Conservation (phyloP, 2,329 filamentous ascomycete genomes). For the Colletotrichum plurivorum region DNA sequence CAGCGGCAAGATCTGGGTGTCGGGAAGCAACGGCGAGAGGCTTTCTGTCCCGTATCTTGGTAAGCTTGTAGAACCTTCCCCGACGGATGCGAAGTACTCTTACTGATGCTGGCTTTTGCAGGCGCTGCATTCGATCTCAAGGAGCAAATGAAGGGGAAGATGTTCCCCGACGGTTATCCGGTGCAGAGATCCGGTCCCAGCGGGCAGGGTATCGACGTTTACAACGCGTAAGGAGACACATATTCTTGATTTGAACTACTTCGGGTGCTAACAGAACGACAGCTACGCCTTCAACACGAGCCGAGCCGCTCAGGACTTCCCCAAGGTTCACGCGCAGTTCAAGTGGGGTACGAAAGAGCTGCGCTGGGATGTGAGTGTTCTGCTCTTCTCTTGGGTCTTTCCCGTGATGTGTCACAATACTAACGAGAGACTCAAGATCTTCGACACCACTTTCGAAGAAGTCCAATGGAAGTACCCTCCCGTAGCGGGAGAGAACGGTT, state of each 20-base stretch:
- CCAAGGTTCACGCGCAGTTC: slow-evolving; percentile 35
- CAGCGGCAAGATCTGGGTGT: slow-evolving; percentile 51
- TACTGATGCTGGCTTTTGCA: neutral
- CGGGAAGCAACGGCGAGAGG: slow-evolving; percentile 48
- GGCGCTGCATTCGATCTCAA: slow-evolving; percentile 37
- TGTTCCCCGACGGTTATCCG: slow-evolving; percentile 30
- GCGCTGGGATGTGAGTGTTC: slow-evolving; percentile 38
- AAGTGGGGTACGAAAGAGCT: slow-evolving; percentile 40
- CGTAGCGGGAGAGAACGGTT: slow-evolving; percentile 45
- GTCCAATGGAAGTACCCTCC: slow-evolving; percentile 47
- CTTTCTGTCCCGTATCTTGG: slow-evolving; percentile 52
- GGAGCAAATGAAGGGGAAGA: slow-evolving; percentile 18
- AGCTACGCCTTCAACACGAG: slow-evolving; percentile 38
- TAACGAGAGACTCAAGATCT: slow-evolving; percentile 41
- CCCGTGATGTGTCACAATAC: no score
- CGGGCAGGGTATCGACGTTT: slow-evolving; percentile 19
- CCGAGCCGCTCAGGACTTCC: slow-evolving; percentile 42
- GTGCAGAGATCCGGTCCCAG: slow-evolving; percentile 25
- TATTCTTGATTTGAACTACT: no score
- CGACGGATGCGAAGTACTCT: no score
- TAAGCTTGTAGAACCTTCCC: neutral
- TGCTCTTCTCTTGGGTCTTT: rapidly evolving
- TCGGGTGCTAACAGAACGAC: neutral
- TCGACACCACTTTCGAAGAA: slow-evolving; percentile 45
- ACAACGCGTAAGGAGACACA: slow-evolving; percentile 14